Evolutionary conservation across 1,284 basidiomycete species (phyloP), one percentile per base, ranked within the genome.

Genomic region (Ganoderma meredithae): DNA sequence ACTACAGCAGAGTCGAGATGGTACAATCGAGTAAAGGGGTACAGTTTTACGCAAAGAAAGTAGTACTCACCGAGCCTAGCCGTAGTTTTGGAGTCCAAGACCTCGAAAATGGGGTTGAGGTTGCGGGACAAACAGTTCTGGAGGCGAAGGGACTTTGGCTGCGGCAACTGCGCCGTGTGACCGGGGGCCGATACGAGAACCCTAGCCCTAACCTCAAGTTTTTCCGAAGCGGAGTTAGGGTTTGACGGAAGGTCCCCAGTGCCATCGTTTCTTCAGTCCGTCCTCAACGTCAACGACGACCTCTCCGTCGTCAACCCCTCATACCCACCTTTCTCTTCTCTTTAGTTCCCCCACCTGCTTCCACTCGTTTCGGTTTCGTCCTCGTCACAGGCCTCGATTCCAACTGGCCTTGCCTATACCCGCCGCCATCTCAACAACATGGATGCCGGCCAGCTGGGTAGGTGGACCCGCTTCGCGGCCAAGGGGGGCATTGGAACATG

Each of bases 401-500:
- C 27, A 9, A 55, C 55, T 9, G 31, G 33, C 33, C 31, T n/a
- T 8, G 19, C 19, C 13, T 25, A 0, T 43, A 15, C 58, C 39
- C 40, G 22, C 13, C 10, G 43, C 39, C 27, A 41, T 49, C 47
- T 13, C n/a, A 27, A 22, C 22, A 39, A 60, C 17, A 92, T 94
- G 90, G 91, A 94, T 74, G 87, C 90, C 27, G 79, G 83, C 52
- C 91, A 94, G 67, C 85, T 95, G 55, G 87, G 90, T 17, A 83
- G 92, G 59, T 95, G 93, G 93, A 91, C 90, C 9, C 84, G 93
- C 59, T 94, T 95, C 76, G 93, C 92, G 1, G 85, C 83, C 3
- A 94, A 94, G 76, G 93, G 94, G 0, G 94, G 93, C 17, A 93
- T 95, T 62, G 93, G 93, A 2, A 90, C 83, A 72, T 92, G 92